These are phyloP conservation scores for Phytophthora cryptogea DNA, from an alignment of 352 stramenopile genomes.

Conservation along the genomic window DNA sequence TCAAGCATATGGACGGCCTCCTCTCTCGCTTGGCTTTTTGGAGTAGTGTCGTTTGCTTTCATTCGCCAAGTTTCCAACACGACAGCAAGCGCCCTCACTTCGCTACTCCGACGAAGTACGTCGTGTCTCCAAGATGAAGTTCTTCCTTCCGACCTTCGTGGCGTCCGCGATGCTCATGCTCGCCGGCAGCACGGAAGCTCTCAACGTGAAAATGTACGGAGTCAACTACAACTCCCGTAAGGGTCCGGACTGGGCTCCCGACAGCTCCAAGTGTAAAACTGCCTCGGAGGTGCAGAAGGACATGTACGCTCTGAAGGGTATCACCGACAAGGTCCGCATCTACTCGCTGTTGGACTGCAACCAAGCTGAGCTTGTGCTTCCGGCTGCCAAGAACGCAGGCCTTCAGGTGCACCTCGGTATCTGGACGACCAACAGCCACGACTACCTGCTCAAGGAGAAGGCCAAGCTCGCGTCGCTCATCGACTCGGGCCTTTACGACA, in stretches of 20 bases:
- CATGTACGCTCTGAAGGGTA: slow-evolving; percentile 50
- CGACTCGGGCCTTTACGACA: slow-evolving; percentile 43
- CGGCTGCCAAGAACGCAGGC: slow-evolving; percentile 45
- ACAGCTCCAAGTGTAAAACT: slow-evolving; percentile 52
- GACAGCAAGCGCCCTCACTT: no score
- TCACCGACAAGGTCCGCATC: slow-evolving; percentile 66
- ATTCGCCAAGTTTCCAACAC: no score
- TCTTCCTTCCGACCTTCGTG: slow-evolving; percentile 36
- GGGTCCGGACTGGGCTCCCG: slow-evolving; percentile 48
- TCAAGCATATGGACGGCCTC: no score
- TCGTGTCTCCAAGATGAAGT: slow-evolving; percentile 22
- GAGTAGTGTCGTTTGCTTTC: no score
- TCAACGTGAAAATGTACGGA: slow-evolving; percentile 63
- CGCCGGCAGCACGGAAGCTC: slow-evolving; percentile 20
- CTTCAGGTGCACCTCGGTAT: slow-evolving; percentile 68
- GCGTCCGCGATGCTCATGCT: slow-evolving; percentile 23
- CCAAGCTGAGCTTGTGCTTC: slow-evolving; percentile 51
- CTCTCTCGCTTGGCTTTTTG: no score
- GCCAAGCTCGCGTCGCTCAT: slow-evolving; percentile 47
- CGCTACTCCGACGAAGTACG: no score
- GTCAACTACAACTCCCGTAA: slow-evolving; percentile 81
- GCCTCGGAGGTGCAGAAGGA: slow-evolving; percentile 50
- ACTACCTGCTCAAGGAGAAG: slow-evolving; percentile 55
- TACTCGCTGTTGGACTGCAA: slow-evolving; percentile 69
- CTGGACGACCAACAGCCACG: slow-evolving; percentile 49